Conservation (phyloP, 2,329 filamentous ascomycete genomes). For the Xenoacremonium recifei region DNA sequence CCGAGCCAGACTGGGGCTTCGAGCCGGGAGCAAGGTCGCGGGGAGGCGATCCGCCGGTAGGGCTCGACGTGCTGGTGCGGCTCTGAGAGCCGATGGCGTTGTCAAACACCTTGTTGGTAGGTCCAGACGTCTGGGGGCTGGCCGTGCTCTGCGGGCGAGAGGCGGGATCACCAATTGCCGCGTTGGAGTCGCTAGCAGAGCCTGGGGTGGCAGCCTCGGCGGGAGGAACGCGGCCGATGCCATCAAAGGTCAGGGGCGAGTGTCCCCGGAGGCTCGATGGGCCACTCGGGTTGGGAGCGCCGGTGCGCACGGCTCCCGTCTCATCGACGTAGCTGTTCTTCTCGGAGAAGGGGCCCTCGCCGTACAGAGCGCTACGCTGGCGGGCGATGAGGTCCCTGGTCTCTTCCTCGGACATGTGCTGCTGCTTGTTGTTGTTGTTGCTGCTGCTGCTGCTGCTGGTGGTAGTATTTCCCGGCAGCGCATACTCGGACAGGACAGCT, state of each 20-base stretch:
- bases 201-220: conserved; percentile 39
- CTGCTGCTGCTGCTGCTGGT: conserved; percentile 5
- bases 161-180: conserved; percentile 50
- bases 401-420: conserved; percentile 93
- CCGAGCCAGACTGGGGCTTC: conserved; percentile 55
- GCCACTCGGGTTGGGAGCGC: conserved; percentile 64
- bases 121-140: conserved; percentile 68
- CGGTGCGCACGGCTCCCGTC: conserved; percentile 58
- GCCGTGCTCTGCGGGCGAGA: conserved; percentile 81
- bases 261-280: conserved; percentile 67
- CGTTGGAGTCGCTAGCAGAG: conserved; percentile 39
- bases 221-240: conserved; percentile 42
- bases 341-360: conserved; percentile 69
- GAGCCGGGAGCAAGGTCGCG: conserved; percentile 55
- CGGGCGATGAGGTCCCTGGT: conserved; percentile 94
- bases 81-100: conserved; percentile 56
- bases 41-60: conserved; percentile 73
- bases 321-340: conserved; percentile 68
- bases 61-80: conserved; percentile 84
- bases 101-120: conserved; percentile 60
- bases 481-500: conserved; percentile 52
- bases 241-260: conserved; percentile 78
- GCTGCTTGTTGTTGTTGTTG: conserved; percentile 47
- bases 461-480: conserved; percentile 25
- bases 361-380: conserved; percentile 92